Base-by-base conservation (phyloP, 1,284 basidiomycete genomes). In the Cystobasidium sp. region DNA sequence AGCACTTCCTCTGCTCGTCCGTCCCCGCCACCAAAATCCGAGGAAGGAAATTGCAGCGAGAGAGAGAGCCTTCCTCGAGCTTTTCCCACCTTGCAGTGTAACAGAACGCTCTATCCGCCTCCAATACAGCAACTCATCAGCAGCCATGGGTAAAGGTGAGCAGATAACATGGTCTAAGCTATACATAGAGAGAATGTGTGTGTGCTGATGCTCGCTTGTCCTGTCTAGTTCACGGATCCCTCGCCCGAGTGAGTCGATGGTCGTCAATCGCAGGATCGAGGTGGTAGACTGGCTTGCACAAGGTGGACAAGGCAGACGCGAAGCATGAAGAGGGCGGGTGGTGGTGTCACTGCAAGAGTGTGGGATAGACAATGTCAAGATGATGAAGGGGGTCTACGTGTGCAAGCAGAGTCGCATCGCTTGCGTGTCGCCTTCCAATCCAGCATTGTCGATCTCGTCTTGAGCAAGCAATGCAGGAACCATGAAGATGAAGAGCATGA, bases 81-180 rank as follows among this genome's bases (percentile, higher is more conserved):
- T 20, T 7, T 14, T 10, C 6, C n/a, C 16, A 52, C 37, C n/a
- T 16, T 31, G 7, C 20, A 22, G 31, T 6, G 62, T 43, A 12
- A 24, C 12, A 14, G 31, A 51, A 37, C 22, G 47, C 61, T 47
- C 61, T 43, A 24, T 16, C 31, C 8, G 6, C 31, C 61, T 47
- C 61, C 61, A 63, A 47, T 44, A 49, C 61, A 22, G 24, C n/a
- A 7, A 47, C 61, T 24, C 55, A 59, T 41, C 61, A 49, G 46
- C 69, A 71, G 51, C 37, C 58, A 71, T 71, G 69, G 69, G 69
- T 53, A 71, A 71, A 64, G 69, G 69, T 71, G 69, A 64, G 69
- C 5, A 8, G 20, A 53, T 53, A 12, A 20, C 18, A 53, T 31
- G 31, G 31, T 31, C 31, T 31, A 31, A 31, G 31, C 52, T 22